Conservation (phyloP, 768 basidiomycete genomes). For the Fomitopsis serialis region DNA sequence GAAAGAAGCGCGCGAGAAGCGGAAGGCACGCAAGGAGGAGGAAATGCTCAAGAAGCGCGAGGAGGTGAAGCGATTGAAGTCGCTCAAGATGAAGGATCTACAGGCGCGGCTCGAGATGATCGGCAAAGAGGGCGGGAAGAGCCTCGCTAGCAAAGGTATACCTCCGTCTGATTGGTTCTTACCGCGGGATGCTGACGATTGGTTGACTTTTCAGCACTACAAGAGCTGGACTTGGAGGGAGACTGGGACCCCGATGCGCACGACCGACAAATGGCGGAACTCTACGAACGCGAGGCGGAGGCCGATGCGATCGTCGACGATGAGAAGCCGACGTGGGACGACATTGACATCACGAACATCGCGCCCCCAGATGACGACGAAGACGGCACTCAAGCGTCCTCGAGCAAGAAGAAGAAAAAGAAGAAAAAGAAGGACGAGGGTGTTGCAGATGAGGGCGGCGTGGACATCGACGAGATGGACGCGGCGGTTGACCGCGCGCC, state of each 20-base stretch:
- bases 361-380: slow-evolving; percentile 30
- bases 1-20: slow-evolving; percentile 79
- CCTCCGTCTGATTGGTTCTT: not conserved
- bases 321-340: slow-evolving; percentile 87
- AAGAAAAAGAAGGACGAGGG: slow-evolving; percentile 38
- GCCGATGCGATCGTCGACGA: slow-evolving; percentile 27
- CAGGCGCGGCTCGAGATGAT: slow-evolving; percentile 70
- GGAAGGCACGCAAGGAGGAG: slow-evolving; percentile 74
- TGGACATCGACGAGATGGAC: slow-evolving; percentile 42
- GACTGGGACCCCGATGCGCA: slow-evolving; percentile 90
- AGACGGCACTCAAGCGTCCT: slow-evolving; percentile 17
- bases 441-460: slow-evolving; percentile 42
- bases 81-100: slow-evolving; percentile 81
- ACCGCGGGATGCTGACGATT: too few species aligned
- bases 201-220: slow-evolving; percentile 40
- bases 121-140: slow-evolving; percentile 62
- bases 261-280: slow-evolving; percentile 72
- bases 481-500: slow-evolving; percentile 56
- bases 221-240: slow-evolving; percentile 78
- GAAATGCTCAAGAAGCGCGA: slow-evolving; percentile 70
- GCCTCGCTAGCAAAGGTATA: slow-evolving; percentile 26
- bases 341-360: slow-evolving; percentile 77
- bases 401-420: slow-evolving; percentile 53
- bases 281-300: slow-evolving; percentile 58
- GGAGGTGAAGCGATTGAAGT: slow-evolving; percentile 75